phyloP scores from a whole-genome alignment of 345 rosid genomes.

The Lepidium africanum region DNA sequence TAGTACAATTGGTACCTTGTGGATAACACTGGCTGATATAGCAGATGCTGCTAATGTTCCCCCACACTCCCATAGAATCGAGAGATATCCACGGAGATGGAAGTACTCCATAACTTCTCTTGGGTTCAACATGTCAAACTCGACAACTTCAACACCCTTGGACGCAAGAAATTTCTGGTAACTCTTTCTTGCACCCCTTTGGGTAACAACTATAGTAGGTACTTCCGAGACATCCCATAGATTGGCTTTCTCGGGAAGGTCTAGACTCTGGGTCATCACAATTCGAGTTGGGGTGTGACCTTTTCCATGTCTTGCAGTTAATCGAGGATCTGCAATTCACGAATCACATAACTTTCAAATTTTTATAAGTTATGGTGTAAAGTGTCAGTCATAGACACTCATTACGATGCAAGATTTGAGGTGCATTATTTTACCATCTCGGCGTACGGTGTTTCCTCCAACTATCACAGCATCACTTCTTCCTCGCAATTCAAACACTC shows the following conservation, averaged over 20 bases:
- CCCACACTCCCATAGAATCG: constrained; percentile 97
- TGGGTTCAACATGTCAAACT: constrained; percentile 85
- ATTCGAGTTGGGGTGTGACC: constrained; percentile 81
- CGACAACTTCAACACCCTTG: constrained; percentile 92
- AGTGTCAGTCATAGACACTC: not conserved
- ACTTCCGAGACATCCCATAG: constrained; percentile 87
- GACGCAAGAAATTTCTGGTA: constrained; percentile 77
- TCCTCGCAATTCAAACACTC: constrained; percentile 80
- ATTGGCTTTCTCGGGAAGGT: constrained; percentile 84
- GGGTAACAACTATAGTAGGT: constrained; percentile 77
- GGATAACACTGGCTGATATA: constrained; percentile 79
- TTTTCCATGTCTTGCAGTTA: constrained; percentile 88
- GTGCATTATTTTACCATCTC: constrained; percentile 52
- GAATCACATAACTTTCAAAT: not conserved
- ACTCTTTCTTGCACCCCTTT: constrained; percentile 85
- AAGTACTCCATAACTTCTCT: constrained; percentile 96
- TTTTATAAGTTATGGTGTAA: not conserved
- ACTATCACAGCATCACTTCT: constrained; percentile 85
- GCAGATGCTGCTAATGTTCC: constrained; percentile 91
- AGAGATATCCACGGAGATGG: constrained; percentile 81
- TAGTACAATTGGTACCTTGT: constrained; percentile 45
- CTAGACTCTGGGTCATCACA: constrained; percentile 73
- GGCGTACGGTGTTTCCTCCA: constrained; percentile 87
- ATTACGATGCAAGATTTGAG: not conserved
- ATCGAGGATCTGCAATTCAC: constrained; percentile 57